A percentile compares a stretch with the other conserved stretches of the same genome.
These are phyloP conservation scores for Phytophthora meadii DNA, from an alignment of 352 stramenopile species.

Conservation along the genomic window DNA sequence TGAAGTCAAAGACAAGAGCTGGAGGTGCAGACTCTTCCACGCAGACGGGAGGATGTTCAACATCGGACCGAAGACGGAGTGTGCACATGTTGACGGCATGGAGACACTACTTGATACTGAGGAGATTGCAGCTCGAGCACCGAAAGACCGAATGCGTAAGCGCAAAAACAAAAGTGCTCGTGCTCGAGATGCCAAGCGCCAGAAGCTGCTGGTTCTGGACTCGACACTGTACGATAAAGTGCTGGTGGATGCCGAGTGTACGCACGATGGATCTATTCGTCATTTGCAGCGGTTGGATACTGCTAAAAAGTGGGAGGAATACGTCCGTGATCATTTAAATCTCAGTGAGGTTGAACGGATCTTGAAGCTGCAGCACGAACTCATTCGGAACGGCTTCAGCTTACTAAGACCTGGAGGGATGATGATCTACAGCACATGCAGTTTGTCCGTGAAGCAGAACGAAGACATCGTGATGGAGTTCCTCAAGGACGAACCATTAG, in stretches of 20 bases:
- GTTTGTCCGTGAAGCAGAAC: slow-evolving; percentile 93
- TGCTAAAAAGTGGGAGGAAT: slow-evolving; percentile 74
- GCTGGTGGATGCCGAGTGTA: slow-evolving; percentile 96
- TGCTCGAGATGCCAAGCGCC: slow-evolving; percentile 58
- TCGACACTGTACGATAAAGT: slow-evolving; percentile 91
- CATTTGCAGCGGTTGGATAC: slow-evolving; percentile 83
- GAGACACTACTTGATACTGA: slow-evolving; percentile 74
- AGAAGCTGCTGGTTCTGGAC: slow-evolving; percentile 37
- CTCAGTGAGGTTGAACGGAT: slow-evolving; percentile 62
- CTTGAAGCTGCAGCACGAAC: slow-evolving; percentile 57
- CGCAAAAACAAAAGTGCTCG: slow-evolving; percentile 93
- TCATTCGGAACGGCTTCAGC: slow-evolving; percentile 89
- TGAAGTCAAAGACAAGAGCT: slow-evolving; percentile 21
- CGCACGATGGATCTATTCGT: slow-evolving; percentile 93
- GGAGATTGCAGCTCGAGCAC: slow-evolving; percentile 58
- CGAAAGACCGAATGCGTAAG: slow-evolving; percentile 74
- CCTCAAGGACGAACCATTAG: slow-evolving; percentile 54
- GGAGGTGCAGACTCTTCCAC: slow-evolving; percentile 80
- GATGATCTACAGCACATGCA: slow-evolving; percentile 97
- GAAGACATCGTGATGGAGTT: slow-evolving; percentile 91
- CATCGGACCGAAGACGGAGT: slow-evolving; percentile 62
- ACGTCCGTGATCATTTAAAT: slow-evolving; percentile 78
- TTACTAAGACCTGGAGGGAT: slow-evolving; percentile 86
- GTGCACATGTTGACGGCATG: slow-evolving; percentile 38
- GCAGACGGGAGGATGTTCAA: slow-evolving; percentile 81